Percentiles rank a stretch among this genome's conserved stretches.
Conservation (phyloP, 2,329 filamentous ascomycete species). For the Aspergillus latus region DNA sequence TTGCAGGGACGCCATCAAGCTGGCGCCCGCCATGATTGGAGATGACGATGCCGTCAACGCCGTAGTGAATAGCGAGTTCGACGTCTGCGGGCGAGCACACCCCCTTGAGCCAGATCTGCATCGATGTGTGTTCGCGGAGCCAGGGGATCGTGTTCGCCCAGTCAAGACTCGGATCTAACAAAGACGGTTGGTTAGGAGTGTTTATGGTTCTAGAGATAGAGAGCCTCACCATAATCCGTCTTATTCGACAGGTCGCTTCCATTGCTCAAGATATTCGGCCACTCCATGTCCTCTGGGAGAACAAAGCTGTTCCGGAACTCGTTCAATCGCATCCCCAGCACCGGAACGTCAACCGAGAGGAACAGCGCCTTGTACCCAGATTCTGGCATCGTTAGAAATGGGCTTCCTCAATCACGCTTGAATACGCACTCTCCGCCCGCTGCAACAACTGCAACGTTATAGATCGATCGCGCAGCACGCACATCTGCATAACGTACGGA, state of each 20-base stretch:
- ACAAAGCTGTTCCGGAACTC: constrained; percentile 56
- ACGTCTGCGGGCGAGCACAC: constrained; percentile 38
- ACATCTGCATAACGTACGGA: constrained; percentile 57
- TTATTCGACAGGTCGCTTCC: constrained; percentile 24
- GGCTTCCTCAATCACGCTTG: background rate
- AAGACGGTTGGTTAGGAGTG: too few species aligned
- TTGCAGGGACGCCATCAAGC: constrained; percentile 40
- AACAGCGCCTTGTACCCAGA: constrained; percentile 57
- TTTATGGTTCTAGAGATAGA: background rate
- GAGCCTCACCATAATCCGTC: constrained; percentile 29
- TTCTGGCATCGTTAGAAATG: constrained; percentile 22
- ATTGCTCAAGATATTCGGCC: constrained; percentile 44
- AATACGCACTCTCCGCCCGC: constrained; percentile 44
- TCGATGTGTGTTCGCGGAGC: constrained; percentile 48
- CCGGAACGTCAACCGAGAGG: constrained; percentile 56
- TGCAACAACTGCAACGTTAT: constrained; percentile 45
- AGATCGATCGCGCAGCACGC: constrained; percentile 51
- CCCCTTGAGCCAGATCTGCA: constrained; percentile 43
- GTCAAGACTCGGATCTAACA: constrained; percentile 41
- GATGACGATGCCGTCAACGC: constrained; percentile 38
- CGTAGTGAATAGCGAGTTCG: constrained; percentile 35
- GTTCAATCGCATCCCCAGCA: constrained; percentile 54
- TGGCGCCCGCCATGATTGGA: constrained; percentile 44
- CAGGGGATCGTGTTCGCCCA: constrained; percentile 55
- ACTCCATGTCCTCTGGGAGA: constrained; percentile 46